phyloP scores from a whole-genome alignment of 345 rosid genomes.

The Luvunga scandens region DNA sequence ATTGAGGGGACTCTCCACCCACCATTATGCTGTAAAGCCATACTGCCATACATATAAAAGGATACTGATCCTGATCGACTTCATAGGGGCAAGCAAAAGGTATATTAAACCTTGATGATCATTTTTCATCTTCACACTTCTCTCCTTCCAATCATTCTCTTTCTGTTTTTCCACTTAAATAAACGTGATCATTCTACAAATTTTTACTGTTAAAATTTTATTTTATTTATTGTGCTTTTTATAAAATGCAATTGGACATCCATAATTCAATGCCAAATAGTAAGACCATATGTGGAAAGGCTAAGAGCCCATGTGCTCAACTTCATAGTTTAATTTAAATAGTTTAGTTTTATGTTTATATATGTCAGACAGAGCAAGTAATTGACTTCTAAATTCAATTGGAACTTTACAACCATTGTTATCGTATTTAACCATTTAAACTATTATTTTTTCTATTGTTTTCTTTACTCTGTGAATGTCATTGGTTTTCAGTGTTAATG shows the following conservation, averaged over 20 bases:
- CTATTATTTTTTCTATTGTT: not conserved
- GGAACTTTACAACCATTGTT: not conserved
- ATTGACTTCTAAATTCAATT: not conserved
- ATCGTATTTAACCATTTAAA: not conserved
- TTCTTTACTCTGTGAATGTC: not conserved
- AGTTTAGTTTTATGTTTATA: not conserved
- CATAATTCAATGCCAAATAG: not conserved
- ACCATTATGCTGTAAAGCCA: constrained; percentile 81
- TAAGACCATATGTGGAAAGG: not conserved
- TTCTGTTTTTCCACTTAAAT: not conserved
- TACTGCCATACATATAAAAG: constrained; percentile 49
- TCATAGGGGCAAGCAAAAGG: constrained; percentile 88
- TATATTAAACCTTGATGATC: constrained; percentile 15
- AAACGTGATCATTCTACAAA: not conserved
- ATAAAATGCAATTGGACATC: not conserved
- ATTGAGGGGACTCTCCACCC: constrained; percentile 95
- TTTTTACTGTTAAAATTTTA: not conserved
- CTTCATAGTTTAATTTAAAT: not conserved
- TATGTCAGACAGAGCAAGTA: not conserved
- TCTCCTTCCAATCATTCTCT: not conserved
- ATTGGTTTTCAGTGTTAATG: not conserved
- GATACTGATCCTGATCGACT: constrained; percentile 79
- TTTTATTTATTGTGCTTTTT: not conserved
- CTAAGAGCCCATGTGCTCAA: not conserved
- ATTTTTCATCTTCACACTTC: not conserved